Percentiles rank a stretch among this genome's conserved stretches.
Evolutionary conservation across 257 asterid genomes (phyloP).

Genomic region (Scutellaria galericulata): DNA sequence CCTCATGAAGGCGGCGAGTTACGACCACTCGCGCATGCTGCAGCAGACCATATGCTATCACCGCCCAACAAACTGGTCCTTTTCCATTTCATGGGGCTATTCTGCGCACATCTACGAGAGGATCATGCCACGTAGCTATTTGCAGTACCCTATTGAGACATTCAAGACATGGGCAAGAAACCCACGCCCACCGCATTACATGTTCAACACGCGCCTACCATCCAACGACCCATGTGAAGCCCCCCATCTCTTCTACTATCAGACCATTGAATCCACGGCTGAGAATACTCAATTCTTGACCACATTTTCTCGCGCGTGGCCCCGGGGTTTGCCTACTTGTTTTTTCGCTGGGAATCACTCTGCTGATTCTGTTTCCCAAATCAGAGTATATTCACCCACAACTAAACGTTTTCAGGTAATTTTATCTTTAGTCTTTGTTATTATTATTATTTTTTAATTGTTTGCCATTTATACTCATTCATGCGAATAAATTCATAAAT

Average conservation of each 20-base stretch:
- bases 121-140: conserved; percentile 46
- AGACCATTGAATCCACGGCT: conserved; percentile 26
- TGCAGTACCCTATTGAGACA: conserved; percentile 62
- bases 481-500: too few relatives aligned
- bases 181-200: conserved; percentile 47
- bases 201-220: conserved; percentile 63
- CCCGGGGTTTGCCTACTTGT: conserved; percentile 46
- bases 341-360: conserved; percentile 43
- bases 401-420: conserved; percentile 50
- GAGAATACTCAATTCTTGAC: conserved; percentile 36
- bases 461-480: too few relatives aligned
- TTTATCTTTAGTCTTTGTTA: background rate
- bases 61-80: conserved; percentile 52
- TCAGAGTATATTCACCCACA: conserved; percentile 45
- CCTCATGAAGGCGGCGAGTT: conserved; percentile 52
- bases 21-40: conserved; percentile 58
- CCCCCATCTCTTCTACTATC: conserved; percentile 62
- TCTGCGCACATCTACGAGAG: conserved; percentile 55
- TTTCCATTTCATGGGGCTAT: conserved; percentile 66
- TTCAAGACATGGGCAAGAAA: conserved; percentile 46
- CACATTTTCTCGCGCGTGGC: conserved; percentile 38
- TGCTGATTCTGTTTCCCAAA: conserved; percentile 48
- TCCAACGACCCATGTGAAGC: conserved; percentile 50
- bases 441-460: too few relatives aligned
- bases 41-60: conserved; percentile 65